These are phyloP conservation scores for Lactarius akahatsu DNA, from an alignment of 768 basidiomycete species.

Conservation along the genomic window DNA sequence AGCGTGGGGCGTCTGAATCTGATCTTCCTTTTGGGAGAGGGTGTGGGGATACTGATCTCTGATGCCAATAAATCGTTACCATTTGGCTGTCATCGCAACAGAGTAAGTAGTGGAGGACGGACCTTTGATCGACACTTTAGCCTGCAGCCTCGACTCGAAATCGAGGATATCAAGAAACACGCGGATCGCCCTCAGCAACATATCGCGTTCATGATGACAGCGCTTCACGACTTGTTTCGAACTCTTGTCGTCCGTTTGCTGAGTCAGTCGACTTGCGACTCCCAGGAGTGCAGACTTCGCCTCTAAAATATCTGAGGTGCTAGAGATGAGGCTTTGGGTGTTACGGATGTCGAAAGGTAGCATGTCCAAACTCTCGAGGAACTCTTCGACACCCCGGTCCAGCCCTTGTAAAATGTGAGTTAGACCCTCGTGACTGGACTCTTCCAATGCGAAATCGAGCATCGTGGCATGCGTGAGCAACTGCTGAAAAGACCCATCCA, in stretches of 20 bases:
- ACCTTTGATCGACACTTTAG: conserved; percentile 15
- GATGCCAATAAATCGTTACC: neutral
- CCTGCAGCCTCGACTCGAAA: conserved; percentile 16
- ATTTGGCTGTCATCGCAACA: neutral
- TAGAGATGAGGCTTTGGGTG: conserved; percentile 13
- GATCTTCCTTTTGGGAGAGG: conserved; percentile 18
- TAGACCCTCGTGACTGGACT: conserved; percentile 2
- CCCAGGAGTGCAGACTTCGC: conserved; percentile 9
- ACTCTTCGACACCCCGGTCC: conserved; percentile 21
- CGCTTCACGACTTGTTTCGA: neutral
- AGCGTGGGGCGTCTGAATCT: conserved; percentile 13
- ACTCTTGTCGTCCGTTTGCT: neutral
- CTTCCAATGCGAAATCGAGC: conserved; percentile 17
- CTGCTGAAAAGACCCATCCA: conserved; percentile 11
- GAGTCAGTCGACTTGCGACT: conserved; percentile 4
- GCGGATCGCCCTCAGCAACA: conserved; percentile 18
- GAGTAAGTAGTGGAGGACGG: neutral
- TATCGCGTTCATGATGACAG: conserved; percentile 18
- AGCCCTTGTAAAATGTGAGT: conserved; percentile 17
- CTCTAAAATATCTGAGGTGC: conserved; percentile 12
- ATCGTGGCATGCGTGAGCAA: conserved; percentile 18
- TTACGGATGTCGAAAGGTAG: conserved; percentile 18
- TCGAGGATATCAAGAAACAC: conserved; percentile 20
- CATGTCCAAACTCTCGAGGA: conserved; percentile 10
- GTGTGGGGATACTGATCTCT: neutral